These are phyloP conservation scores for Apiosordaria backusii DNA, from an alignment of 495 filamentous ascomycete genomes.

Conservation along the genomic window DNA sequence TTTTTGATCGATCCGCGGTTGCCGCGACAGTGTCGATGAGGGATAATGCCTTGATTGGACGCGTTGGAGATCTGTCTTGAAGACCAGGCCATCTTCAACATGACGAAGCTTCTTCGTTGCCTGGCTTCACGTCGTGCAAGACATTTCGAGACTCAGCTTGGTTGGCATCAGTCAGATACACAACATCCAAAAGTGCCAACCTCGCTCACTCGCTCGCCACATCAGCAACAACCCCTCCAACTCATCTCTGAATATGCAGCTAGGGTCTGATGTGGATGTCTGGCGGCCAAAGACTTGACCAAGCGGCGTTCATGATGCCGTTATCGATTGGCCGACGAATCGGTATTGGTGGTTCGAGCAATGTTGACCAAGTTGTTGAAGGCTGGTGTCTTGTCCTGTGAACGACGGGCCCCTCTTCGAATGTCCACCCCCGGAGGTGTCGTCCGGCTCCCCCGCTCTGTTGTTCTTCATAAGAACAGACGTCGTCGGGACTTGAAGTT, in stretches of 20 bases:
- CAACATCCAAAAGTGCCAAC: neutral
- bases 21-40: slow-evolving; percentile 2
- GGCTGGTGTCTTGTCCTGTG: neutral
- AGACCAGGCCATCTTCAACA: neutral
- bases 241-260: neutral
- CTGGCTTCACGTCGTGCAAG: neutral
- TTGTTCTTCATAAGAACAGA: neutral
- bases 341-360: neutral
- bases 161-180: neutral
- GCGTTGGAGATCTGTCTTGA: neutral
- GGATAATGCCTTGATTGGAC: neutral
- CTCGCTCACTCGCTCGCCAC: neutral
- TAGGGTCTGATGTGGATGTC: neutral
- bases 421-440: neutral
- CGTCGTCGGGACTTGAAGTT: neutral
- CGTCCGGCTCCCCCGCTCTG: neutral
- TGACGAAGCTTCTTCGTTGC: neutral
- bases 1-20: slow-evolving; percentile 2
- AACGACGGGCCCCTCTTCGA: neutral
- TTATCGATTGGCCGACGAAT: neutral
- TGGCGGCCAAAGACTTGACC: neutral
- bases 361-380: neutral
- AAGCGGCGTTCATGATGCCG: neutral
- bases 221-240: neutral
- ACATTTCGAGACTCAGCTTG: neutral